A percentile compares a stretch with the other conserved stretches of the same genome.
Conservation (phyloP, 208 protist species). For the Porcisia deanei region DNA sequence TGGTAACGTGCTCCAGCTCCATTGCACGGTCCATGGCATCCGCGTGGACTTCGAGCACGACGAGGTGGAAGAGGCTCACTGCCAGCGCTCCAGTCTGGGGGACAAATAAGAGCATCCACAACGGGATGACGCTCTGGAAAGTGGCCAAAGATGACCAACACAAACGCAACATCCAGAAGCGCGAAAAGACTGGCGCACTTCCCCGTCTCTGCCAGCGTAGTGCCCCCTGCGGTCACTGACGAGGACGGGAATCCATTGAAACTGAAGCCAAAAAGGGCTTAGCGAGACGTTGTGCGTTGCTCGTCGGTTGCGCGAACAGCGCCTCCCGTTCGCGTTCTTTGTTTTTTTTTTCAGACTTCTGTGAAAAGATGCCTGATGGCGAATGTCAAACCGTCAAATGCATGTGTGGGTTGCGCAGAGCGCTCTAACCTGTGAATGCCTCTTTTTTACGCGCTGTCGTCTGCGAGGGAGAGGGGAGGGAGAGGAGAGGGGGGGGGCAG, state of each 20-base stretch:
- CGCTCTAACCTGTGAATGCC: too few species aligned
- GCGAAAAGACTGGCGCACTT: constrained; percentile 49
- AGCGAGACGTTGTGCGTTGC: constrained; percentile 17
- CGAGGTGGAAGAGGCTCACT: constrained; percentile 45
- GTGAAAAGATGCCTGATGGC: too few species aligned
- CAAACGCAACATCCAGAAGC: constrained; percentile 55
- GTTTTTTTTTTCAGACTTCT: too few species aligned
- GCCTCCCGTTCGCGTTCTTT: too few species aligned
- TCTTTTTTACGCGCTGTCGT: too few species aligned
- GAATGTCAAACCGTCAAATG: too few species aligned
- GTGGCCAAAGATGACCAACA: constrained; percentile 45
- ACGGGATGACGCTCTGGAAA: constrained; percentile 32
- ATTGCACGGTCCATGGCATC: constrained; percentile 58
- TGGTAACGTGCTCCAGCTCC: constrained; percentile 57
- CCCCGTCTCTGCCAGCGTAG: constrained; percentile 34
- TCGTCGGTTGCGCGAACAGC: not conserved
- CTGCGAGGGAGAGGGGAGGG: too few species aligned
- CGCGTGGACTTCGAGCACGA: constrained; percentile 49
- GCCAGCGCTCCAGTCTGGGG: constrained; percentile 47
- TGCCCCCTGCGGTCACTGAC: constrained; percentile 37
- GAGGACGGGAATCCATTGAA: constrained; percentile 67
- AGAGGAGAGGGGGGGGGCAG: too few species aligned
- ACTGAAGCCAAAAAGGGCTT: constrained; percentile 62
- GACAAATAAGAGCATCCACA: constrained; percentile 53
- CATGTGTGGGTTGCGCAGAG: too few species aligned